Base-by-base conservation (phyloP, 495 filamentous ascomycete genomes). In the Lasiosphaeria miniovina region DNA sequence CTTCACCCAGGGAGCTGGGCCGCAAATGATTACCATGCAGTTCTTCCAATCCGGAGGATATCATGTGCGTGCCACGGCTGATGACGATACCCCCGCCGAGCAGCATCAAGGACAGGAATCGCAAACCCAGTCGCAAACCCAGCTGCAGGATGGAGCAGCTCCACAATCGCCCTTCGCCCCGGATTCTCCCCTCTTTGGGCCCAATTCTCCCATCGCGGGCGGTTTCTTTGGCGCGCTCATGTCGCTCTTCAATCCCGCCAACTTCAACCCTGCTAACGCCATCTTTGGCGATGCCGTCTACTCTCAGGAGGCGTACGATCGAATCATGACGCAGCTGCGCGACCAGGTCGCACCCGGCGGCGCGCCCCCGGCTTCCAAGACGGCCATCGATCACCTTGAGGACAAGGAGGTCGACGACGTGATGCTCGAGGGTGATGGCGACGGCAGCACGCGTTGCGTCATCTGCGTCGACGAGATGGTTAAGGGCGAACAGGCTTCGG, bases 401-500 rank as follows among this genome's bases (percentile, higher is more conserved):
- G 87, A 82, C 62, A 88, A 84, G 62, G 81, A 79, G 45, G 68
- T 92, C 8, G 79, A 87, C 45, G 73, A 77, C 41, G 77, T 85
- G 50, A 85, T 91, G 82, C 72, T 91, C 24, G 24, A 24, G 6
- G 43, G 35, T 34, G 86, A 62, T 6, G 68, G 66, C 14, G 78
- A 79, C 41, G 65, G 69, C 8, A 77, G 74, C 58, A 84, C 81
- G 4, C 90, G 92, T 60, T 96, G 91, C 67, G 89, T 88, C 41
- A 90, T 96, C 59, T 98, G 93, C 66, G 96, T 96, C 80, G 93
- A 96, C 54, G 81, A 89, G 5, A 88, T 95, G 54, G 77, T 82
- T 36, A 62, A 87, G 9, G 89, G 85, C 5, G 88, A 87, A 24
- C 84, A 90, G 70, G 89, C 92, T 3, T 85, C 88, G 0, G 78